Percentiles rank a stretch among this genome's conserved stretches.
Conservation (phyloP, 129 eudicot genomes). For the Chrysanthemum seticuspe region DNA sequence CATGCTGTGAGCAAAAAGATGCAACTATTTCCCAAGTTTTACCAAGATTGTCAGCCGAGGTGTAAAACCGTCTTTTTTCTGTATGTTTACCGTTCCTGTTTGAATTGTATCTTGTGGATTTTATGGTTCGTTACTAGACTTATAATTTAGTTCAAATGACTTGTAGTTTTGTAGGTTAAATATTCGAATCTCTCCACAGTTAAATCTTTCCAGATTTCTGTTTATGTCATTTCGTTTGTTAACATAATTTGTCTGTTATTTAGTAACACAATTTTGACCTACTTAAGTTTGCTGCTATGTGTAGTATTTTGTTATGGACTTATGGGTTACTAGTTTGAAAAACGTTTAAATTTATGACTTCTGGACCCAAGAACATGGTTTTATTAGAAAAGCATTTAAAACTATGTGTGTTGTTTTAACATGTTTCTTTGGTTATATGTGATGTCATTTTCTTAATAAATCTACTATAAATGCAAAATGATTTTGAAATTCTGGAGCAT, state of each 20-base stretch:
- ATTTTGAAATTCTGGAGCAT: too few relatives aligned
- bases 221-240: neutral
- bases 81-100: neutral
- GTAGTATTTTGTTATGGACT: neutral
- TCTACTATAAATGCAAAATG: too few relatives aligned
- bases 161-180: neutral
- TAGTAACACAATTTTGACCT: neutral
- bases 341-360: neutral
- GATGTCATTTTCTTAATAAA: neutral
- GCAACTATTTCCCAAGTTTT: neutral
- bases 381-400: neutral
- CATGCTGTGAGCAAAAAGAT: constrained; percentile 3
- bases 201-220: neutral
- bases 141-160: too few relatives aligned
- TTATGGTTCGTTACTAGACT: neutral
- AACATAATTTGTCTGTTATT: neutral
- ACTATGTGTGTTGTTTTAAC: neutral
- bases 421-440: neutral
- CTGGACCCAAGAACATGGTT: neutral
- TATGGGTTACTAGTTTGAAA: neutral
- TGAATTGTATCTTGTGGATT: neutral
- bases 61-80: neutral
- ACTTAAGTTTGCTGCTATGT: neutral
- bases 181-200: neutral
- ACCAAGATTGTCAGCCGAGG: neutral